These are phyloP conservation scores for Coelastrella sp. DNA, from an alignment of 139 green algal genomes.

Conservation along the genomic window DNA sequence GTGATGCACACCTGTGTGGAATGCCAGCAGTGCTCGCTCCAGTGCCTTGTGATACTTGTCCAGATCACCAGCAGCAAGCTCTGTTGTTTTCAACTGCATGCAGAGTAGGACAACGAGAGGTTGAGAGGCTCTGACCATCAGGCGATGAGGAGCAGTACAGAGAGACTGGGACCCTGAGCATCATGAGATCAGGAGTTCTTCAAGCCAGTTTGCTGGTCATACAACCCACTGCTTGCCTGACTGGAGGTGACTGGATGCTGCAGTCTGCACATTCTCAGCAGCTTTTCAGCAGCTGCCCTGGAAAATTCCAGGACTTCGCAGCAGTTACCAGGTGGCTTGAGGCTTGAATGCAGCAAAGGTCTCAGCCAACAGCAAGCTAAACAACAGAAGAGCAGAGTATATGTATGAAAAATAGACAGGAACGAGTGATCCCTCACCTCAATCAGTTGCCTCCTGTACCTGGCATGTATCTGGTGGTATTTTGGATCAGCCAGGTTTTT, in stretches of 20 bases:
- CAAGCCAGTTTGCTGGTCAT: neutral
- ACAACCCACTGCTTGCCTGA: neutral
- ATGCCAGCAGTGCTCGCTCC: slow-evolving; percentile 94
- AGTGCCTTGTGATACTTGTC: slow-evolving; percentile 97
- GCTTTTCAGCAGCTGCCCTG: neutral
- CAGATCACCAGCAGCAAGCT: slow-evolving; percentile 92
- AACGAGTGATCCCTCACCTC: slow-evolving; percentile 25
- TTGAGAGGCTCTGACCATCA: neutral
- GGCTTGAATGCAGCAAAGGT: neutral
- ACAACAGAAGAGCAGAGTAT: neutral
- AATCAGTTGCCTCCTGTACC: slow-evolving; percentile 70
- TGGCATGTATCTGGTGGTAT: slow-evolving; percentile 81
- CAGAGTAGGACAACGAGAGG: neutral
- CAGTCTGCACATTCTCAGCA: neutral
- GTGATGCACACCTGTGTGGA: slow-evolving; percentile 79
- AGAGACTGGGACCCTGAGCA: neutral
- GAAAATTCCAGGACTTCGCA: neutral
- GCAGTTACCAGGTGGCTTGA: neutral
- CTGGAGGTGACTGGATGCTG: neutral
- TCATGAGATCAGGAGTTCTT: neutral
- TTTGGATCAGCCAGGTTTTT: slow-evolving; percentile 64
- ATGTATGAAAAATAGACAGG: neutral
- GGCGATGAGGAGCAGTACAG: neutral
- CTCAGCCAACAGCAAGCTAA: neutral
- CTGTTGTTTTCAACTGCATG: slow-evolving; percentile 78